Evolutionary conservation across 371 early-diverging fungal species (phyloP).

Genomic region (Syncephalastrum sp.): DNA sequence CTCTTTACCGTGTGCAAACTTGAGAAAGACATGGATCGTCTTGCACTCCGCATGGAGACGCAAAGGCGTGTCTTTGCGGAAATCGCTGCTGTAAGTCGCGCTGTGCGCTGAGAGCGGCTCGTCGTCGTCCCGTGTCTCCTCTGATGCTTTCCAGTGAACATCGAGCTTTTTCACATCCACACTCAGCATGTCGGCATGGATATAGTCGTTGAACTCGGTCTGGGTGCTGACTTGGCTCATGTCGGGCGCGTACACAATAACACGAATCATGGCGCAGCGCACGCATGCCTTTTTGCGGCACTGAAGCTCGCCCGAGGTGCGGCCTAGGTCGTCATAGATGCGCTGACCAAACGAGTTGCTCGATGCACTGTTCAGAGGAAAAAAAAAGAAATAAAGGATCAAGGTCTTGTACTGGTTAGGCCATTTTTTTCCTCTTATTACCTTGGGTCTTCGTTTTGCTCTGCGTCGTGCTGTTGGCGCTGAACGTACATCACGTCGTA

Average conservation of each 20-base stretch:
- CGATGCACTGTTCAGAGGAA: not conserved
- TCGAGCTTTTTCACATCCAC: constrained; percentile 35
- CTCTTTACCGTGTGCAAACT: constrained; percentile 23
- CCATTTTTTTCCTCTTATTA: not conserved
- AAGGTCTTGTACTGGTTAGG: too few species aligned
- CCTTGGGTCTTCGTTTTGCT: constrained; percentile 10
- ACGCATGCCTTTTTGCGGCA: constrained; percentile 23
- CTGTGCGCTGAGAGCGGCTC: constrained; percentile 3
- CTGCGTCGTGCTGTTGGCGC: too few species aligned
- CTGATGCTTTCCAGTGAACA: constrained; percentile 17
- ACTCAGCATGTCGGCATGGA: constrained; percentile 32
- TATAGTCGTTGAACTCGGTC: constrained; percentile 32
- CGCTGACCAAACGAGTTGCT: constrained; percentile 17
- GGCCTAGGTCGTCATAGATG: constrained; percentile 28
- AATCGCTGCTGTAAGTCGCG: constrained; percentile 4
- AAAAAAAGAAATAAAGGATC: too few species aligned
- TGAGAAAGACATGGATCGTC: constrained; percentile 46
- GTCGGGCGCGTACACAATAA: constrained; percentile 44
- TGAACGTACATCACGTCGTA: constrained; percentile 23
- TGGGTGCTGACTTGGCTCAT: constrained; percentile 39
- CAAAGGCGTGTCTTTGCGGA: constrained; percentile 13
- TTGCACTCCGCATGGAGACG: constrained; percentile 39
- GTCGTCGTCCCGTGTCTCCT: not conserved
- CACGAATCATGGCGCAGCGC: constrained; percentile 38
- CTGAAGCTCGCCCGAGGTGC: constrained; percentile 7